Conservation (phyloP, 2,329 filamentous ascomycete species). For the Colletotrichum sidae region DNA sequence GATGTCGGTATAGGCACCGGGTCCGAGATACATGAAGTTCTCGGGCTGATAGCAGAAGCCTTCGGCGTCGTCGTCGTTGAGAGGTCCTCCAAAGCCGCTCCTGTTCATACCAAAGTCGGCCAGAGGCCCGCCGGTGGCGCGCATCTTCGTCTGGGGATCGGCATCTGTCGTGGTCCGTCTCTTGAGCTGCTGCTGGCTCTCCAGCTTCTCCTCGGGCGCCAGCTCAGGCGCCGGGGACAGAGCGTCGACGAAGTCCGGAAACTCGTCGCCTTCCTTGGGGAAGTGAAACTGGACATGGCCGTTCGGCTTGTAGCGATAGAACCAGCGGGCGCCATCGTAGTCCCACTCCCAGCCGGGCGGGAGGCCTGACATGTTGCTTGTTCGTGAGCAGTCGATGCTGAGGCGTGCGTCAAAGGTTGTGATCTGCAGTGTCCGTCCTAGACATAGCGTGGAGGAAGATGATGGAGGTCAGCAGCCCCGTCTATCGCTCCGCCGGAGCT, state of each 20-base stretch:
- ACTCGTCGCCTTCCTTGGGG: conserved; percentile 68
- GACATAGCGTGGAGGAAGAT: too few relatives aligned
- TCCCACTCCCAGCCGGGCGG: conserved; percentile 68
- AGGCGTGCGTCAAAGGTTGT: too few relatives aligned
- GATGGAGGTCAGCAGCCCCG: too few relatives aligned
- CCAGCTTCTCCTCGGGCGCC: conserved; percentile 64
- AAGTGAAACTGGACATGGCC: conserved; percentile 68
- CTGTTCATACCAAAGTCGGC: conserved; percentile 36
- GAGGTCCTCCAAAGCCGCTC: conserved; percentile 33
- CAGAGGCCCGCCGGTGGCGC: conserved; percentile 39
- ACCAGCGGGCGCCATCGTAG: conserved; percentile 69
- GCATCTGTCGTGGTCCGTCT: conserved; percentile 44
- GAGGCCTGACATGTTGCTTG: conserved; percentile 53
- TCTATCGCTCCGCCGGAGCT: too few relatives aligned
- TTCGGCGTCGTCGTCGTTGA: conserved; percentile 46
- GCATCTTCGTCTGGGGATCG: conserved; percentile 32
- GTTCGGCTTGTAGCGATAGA: conserved; percentile 67
- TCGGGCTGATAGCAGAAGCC: conserved; percentile 62
- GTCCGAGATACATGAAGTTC: conserved; percentile 64
- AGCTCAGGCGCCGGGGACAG: conserved; percentile 52
- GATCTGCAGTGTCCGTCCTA: too few relatives aligned
- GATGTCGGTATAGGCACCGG: conserved; percentile 58
- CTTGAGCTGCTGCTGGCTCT: conserved; percentile 62
- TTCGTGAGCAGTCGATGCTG: background rate
- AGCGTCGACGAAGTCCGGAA: conserved; percentile 60